phyloP scores from a whole-genome alignment of 352 stramenopile species.

The Phytophthora pistaciae region DNA sequence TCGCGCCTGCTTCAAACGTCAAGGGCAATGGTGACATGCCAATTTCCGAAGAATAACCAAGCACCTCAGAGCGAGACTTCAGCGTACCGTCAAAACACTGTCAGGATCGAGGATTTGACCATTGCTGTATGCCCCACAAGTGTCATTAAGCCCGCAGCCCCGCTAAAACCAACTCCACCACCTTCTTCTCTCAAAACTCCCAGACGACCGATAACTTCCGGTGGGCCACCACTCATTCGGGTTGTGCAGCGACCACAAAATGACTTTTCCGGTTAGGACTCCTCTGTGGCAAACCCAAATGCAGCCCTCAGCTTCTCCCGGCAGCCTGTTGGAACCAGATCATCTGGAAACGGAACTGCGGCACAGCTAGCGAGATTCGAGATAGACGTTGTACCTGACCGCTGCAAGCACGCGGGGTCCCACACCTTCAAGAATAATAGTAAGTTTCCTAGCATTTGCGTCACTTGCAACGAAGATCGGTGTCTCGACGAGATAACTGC shows the following conservation, averaged over 20 bases:
- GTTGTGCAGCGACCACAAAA: constrained; percentile 46
- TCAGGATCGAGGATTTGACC: neutral
- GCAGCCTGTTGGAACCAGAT: constrained; percentile 29
- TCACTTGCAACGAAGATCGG: constrained; percentile 45
- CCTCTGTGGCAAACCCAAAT: constrained; percentile 50
- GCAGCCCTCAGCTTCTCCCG: constrained; percentile 34
- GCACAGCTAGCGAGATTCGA: constrained; percentile 42
- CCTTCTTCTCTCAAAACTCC: constrained; percentile 18
- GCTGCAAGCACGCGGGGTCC: constrained; percentile 48
- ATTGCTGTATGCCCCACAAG: constrained; percentile 5
- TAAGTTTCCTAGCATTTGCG: constrained; percentile 60
- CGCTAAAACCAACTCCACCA: constrained; percentile 19
- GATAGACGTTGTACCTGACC: constrained; percentile 21
- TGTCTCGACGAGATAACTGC: constrained; percentile 38
- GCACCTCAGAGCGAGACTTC: neutral
- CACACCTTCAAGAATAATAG: constrained; percentile 65
- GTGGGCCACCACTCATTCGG: constrained; percentile 50
- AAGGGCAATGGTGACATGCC: constrained; percentile 37
- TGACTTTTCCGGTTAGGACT: constrained; percentile 8
- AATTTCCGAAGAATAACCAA: constrained; percentile 19
- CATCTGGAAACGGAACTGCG: constrained; percentile 46
- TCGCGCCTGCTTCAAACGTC: constrained; percentile 65
- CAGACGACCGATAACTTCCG: constrained; percentile 49
- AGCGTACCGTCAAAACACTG: neutral
- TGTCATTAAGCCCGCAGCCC: neutral